Percentiles rank a stretch among this genome's conserved stretches.
These are phyloP conservation scores for Helotiales sp. DNA, from an alignment of 2,329 filamentous ascomycete species.

Conservation along the genomic window DNA sequence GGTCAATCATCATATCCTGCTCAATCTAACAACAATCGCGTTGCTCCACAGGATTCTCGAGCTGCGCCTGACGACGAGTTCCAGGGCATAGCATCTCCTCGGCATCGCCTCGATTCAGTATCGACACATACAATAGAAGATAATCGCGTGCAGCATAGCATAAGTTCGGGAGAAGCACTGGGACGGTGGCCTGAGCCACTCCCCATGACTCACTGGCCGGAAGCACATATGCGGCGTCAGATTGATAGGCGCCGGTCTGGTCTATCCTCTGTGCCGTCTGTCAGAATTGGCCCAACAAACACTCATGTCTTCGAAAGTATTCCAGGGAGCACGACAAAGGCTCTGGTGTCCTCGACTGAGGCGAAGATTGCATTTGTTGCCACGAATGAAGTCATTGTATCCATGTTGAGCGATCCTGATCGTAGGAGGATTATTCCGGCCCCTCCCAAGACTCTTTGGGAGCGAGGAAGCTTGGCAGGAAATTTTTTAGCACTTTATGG, in stretches of 20 bases:
- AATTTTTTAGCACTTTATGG: conserved; percentile 2
- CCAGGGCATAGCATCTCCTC: not conserved
- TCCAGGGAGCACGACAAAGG: not conserved
- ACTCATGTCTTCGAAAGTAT: not conserved
- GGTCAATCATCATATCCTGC: not conserved
- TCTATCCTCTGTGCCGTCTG: not conserved
- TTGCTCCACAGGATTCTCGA: not conserved
- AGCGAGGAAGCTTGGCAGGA: conserved; percentile 6
- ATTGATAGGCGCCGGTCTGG: not conserved
- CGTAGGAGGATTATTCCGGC: not conserved
- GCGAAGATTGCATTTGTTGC: conserved; percentile 7
- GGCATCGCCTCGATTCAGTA: not conserved
- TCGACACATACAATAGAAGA: not conserved
- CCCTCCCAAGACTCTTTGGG: not conserved
- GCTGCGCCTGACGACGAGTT: no score
- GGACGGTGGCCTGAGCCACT: not conserved
- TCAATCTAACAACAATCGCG: not conserved
- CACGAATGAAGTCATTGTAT: not conserved
- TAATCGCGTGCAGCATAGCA: not conserved
- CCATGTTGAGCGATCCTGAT: not conserved
- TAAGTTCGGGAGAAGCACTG: not conserved
- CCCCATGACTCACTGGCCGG: no score
- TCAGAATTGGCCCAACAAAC: not conserved
- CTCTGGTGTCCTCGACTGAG: conserved; percentile 2
- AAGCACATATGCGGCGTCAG: no score